A percentile compares a stretch with the other conserved stretches of the same genome.
These are phyloP conservation scores for Multifurca ochricompacta DNA, from an alignment of 768 basidiomycete genomes.

Conservation along the genomic window DNA sequence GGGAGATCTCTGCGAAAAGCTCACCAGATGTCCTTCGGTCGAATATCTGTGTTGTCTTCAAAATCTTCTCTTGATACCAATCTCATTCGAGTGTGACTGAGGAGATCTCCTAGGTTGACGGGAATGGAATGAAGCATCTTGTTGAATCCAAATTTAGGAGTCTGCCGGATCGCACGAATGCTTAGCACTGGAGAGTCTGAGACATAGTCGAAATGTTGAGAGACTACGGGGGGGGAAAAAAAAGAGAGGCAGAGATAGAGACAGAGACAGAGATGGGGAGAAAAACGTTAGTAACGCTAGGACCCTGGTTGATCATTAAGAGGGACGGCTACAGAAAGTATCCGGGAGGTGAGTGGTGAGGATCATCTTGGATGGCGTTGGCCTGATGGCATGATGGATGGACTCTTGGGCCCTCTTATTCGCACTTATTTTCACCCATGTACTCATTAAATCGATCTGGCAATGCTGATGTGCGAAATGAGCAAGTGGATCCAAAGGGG, in stretches of 20 bases:
- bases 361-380: background rate
- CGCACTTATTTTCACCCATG: constrained; percentile 1
- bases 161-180: constrained; percentile 1
- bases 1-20: background rate
- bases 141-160: constrained; percentile 3
- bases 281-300: background rate
- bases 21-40: background rate
- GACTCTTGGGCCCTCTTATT: background rate
- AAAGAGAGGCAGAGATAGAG: no score
- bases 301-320: background rate
- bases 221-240: background rate
- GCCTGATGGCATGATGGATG: background rate
- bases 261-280: no score
- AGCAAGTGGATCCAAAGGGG: constrained; percentile 14
- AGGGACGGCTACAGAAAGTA: background rate
- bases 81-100: background rate
- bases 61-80: background rate
- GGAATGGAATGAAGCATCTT: background rate
- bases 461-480: constrained; percentile 3
- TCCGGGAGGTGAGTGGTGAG: background rate
- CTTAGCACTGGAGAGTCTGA: constrained; percentile 1
- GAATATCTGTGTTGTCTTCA: background rate
- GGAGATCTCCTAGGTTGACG: background rate
- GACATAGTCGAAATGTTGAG: background rate
- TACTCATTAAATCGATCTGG: background rate